phyloP scores from a whole-genome alignment of 345 rosid species.

The Linum tenue region DNA sequence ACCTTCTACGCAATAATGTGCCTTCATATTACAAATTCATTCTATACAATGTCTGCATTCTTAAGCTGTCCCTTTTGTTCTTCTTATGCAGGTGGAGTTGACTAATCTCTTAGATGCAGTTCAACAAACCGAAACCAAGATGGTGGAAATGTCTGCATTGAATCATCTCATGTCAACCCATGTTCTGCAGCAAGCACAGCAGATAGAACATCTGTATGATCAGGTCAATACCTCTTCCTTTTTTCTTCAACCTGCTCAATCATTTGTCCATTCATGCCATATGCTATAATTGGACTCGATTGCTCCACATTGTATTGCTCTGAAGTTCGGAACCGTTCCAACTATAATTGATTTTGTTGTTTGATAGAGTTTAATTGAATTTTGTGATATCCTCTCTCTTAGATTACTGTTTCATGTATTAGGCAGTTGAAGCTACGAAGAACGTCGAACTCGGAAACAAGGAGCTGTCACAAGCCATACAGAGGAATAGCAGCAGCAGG shows the following conservation, averaged over 20 bases:
- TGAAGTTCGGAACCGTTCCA: background rate
- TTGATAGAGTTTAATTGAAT: background rate
- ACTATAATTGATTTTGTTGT: background rate
- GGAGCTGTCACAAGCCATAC: slow-evolving; percentile 73
- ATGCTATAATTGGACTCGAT: background rate
- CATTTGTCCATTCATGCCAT: background rate
- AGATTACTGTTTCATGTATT: slow-evolving; percentile 9
- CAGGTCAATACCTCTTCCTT: slow-evolving; percentile 41
- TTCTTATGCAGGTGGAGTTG: slow-evolving; percentile 64
- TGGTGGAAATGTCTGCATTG: slow-evolving; percentile 97
- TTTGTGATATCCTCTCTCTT: background rate
- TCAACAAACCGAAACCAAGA: slow-evolving; percentile 85
- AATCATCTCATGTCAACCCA: slow-evolving; percentile 94
- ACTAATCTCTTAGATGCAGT: slow-evolving; percentile 72
- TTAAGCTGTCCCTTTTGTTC: slow-evolving; percentile 11
- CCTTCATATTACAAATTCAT: slow-evolving; percentile 1
- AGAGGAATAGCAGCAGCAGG: slow-evolving; percentile 77
- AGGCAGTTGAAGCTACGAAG: slow-evolving; percentile 90
- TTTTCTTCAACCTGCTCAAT: background rate
- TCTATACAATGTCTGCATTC: slow-evolving; percentile 4
- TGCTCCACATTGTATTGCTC: background rate
- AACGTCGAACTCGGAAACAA: slow-evolving; percentile 85
- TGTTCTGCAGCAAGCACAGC: slow-evolving; percentile 91
- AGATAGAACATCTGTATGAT: slow-evolving; percentile 74
- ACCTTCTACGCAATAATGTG: background rate